Evolutionary conservation across 108 stramenopile species (phyloP), one percentile per base, ranked within the genome.

Genomic region (Fragilaria radians): DNA sequence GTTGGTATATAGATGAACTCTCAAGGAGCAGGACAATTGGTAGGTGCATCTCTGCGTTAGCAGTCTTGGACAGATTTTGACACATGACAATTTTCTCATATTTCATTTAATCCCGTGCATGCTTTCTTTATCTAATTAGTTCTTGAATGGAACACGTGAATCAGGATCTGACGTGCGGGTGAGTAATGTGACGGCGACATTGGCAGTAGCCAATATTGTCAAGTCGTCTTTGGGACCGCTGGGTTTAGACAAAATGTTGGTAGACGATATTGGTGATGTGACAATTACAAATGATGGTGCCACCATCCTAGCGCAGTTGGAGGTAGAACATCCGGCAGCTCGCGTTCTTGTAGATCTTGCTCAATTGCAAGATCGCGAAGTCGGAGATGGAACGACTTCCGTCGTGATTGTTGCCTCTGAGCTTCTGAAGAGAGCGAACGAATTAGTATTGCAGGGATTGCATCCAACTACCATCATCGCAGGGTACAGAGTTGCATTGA

Each of bases 221-320:
- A 88, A 97, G 21, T 96, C 96, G 7, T 97, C 96, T 4, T 76
- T 99, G 28, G 99, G 99, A 5, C 99, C 99, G 52, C 96, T 96
- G 57, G 96, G 99, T 24, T 96, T 99, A 96, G 99, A 99, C 76
- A 99, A 99, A 78, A 96, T 99, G 83, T 74, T 99, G 52, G 95
- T 99, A 32, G 87, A 80, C 51, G 89, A 92, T 24, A 97, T 98
- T 67, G 97, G 97, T 5, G 99, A 99, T 57, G 96, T 99, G 30
- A 97, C 99, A 63, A 97, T 99, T 69, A 96, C 96, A 58, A 99
- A 99, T 71, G 99, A 99, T 63, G 99, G 99, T 7, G 99, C 99
- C 14, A 99, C 99, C 67, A 99, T 99, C 63, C 78, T 99, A 46
- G 65, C 85, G 49, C 90, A 93, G 59, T 91, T 98, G 93, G 85